These are phyloP conservation scores for Moricandia arvensis DNA, from an alignment of 345 rosid genomes.

Conservation along the genomic window DNA sequence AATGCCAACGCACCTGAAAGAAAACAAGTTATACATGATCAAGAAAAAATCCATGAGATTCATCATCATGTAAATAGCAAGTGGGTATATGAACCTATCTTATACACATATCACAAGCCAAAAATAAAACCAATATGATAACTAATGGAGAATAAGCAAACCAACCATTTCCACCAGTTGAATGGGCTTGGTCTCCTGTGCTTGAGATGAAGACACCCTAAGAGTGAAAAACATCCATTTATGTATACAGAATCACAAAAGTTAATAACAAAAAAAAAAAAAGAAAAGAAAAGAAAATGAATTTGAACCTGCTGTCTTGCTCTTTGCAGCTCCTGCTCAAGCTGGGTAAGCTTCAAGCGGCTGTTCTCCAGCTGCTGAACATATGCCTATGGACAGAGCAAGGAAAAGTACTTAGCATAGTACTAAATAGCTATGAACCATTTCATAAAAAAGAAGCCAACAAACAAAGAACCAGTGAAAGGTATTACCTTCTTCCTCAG, in stretches of 20 bases:
- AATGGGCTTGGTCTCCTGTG: conserved; percentile 90
- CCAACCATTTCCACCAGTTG: conserved; percentile 93
- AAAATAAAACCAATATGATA: background rate
- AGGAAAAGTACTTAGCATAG: background rate
- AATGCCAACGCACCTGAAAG: conserved; percentile 94
- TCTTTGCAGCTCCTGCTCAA: conserved; percentile 97
- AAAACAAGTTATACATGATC: conserved; percentile 13
- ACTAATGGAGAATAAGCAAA: conserved; percentile 7
- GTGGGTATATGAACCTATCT: no score
- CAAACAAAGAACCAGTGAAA: background rate
- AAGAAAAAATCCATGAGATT: no score
- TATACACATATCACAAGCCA: background rate
- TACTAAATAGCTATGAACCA: background rate
- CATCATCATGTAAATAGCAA: no score
- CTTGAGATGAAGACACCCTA: conserved; percentile 97
- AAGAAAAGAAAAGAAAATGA: conserved; percentile 8
- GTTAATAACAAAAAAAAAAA: background rate
- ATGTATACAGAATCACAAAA: background rate
- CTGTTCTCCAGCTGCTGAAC: conserved; percentile 99
- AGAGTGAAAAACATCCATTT: background rate
- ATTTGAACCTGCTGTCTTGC: conserved; percentile 90
- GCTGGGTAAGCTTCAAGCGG: conserved; percentile 89
- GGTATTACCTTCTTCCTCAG: conserved; percentile 74
- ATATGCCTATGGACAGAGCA: conserved; percentile 61
- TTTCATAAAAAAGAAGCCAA: background rate